Evolutionary conservation across 192 early-diverging fungal genomes (phyloP).

Genomic region (Coemansia reversa): DNA sequence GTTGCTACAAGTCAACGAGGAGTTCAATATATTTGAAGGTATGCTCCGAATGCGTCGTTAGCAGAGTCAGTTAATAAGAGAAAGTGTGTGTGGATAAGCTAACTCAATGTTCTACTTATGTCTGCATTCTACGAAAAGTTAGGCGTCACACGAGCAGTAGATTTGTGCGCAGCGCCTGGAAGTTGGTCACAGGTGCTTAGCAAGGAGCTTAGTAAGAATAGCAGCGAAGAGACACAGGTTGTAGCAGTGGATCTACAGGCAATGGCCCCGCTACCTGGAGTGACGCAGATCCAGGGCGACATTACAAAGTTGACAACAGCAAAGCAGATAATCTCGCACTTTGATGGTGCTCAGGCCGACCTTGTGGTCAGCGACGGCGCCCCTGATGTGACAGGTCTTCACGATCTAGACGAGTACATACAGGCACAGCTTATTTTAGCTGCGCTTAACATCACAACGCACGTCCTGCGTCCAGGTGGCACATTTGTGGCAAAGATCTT

Average conservation of each 20-base stretch:
- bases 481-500: conserved; percentile 99
- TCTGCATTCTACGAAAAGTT: neutral
- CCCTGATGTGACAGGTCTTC: conserved; percentile 94
- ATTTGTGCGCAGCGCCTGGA: conserved; percentile 96
- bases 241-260: conserved; percentile 95
- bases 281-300: conserved; percentile 96
- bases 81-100: neutral
- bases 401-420: conserved; percentile 99
- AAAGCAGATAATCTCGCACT: conserved; percentile 84
- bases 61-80: neutral
- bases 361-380: conserved; percentile 96
- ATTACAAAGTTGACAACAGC: conserved; percentile 95
- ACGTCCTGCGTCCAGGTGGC: conserved; percentile 86
- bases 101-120: neutral
- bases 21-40: conserved; percentile 86
- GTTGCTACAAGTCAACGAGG: conserved; percentile 93
- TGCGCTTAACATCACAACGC: conserved; percentile 94
- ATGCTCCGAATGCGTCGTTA: neutral
- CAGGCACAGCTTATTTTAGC: conserved; percentile 95
- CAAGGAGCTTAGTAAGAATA: conserved; percentile 59
- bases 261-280: conserved; percentile 92
- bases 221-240: conserved; percentile 66
- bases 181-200: conserved; percentile 95
- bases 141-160: conserved; percentile 85
- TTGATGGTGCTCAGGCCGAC: conserved; percentile 86